Conservation (phyloP, 1,139 yeast genomes). For the Debaryomyces coudertii region DNA sequence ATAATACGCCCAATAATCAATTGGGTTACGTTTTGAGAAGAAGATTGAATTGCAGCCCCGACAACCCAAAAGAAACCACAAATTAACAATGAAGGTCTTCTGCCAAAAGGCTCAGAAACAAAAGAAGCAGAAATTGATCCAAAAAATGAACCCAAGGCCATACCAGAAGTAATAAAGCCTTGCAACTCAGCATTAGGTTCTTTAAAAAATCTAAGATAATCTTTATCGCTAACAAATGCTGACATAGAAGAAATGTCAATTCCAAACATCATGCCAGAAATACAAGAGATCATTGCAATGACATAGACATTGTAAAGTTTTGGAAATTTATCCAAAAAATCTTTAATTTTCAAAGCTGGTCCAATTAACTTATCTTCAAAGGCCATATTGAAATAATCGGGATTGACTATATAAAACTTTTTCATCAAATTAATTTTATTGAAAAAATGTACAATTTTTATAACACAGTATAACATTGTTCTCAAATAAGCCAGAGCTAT, state of each 20-base stretch:
- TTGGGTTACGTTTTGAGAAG: constrained; percentile 34
- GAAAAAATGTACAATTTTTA: no score
- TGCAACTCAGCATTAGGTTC: not conserved
- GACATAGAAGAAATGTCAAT: constrained; percentile 66
- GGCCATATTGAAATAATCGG: no score
- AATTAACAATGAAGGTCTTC: constrained; percentile 32
- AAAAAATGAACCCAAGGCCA: constrained; percentile 18
- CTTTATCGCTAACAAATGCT: constrained; percentile 49
- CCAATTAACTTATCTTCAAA: not conserved
- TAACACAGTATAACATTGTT: no score
- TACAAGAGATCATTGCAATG: constrained; percentile 45
- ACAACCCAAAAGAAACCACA: constrained; percentile 34
- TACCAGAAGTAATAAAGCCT: not conserved
- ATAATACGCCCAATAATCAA: constrained; percentile 53
- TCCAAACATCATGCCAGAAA: constrained; percentile 60
- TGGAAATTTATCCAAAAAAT: constrained; percentile 36
- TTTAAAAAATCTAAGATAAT: constrained; percentile 28
- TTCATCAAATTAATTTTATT: no score
- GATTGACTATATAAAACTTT: no score
- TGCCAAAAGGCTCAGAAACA: constrained; percentile 40
- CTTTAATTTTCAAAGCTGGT: not conserved
- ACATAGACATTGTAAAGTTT: constrained; percentile 39
- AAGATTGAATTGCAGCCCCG: constrained; percentile 39
- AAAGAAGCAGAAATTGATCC: constrained; percentile 35
- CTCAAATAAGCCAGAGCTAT: no score